phyloP scores from a whole-genome alignment of 148 eudicot species.

The Rhododendron williamsianum region DNA sequence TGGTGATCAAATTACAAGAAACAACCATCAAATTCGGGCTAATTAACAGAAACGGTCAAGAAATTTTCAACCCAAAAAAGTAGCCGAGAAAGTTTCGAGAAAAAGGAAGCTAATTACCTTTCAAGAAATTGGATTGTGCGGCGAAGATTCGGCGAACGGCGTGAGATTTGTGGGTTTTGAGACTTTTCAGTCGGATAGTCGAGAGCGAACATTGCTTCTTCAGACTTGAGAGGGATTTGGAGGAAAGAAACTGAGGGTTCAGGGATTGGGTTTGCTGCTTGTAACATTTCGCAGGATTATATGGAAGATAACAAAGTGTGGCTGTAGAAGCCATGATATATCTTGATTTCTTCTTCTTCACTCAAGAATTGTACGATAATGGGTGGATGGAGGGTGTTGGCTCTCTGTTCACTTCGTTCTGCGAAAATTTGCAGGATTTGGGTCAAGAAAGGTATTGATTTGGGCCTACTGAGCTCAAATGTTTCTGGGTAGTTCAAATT shows the following conservation, averaged over 20 bases:
- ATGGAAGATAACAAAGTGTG: background rate
- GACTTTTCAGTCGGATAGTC: constrained; percentile 26
- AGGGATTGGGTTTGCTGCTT: constrained; percentile 7
- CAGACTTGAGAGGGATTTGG: constrained; percentile 25
- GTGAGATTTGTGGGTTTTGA: constrained; percentile 16
- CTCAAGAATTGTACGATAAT: background rate
- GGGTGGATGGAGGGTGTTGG: background rate
- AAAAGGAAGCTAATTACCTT: constrained; percentile 29
- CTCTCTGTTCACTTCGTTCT: background rate
- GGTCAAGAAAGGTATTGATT: background rate
- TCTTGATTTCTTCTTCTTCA: background rate
- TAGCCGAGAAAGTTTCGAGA: background rate
- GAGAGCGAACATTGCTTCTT: constrained; percentile 22
- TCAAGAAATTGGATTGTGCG: constrained; percentile 57
- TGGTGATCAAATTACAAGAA: background rate
- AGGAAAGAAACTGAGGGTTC: constrained; percentile 28
- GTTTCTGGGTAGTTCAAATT: background rate
- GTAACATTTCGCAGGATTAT: constrained; percentile 9
- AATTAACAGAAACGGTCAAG: background rate
- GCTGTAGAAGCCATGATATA: constrained; percentile 18
- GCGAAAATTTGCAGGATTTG: background rate
- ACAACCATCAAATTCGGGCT: background rate
- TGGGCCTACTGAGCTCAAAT: background rate
- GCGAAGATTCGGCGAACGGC: constrained; percentile 27
- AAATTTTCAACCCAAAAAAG: background rate